phyloP scores from a whole-genome alignment of 2,329 filamentous ascomycete species.

The Emericellopsis cladophorae region DNA sequence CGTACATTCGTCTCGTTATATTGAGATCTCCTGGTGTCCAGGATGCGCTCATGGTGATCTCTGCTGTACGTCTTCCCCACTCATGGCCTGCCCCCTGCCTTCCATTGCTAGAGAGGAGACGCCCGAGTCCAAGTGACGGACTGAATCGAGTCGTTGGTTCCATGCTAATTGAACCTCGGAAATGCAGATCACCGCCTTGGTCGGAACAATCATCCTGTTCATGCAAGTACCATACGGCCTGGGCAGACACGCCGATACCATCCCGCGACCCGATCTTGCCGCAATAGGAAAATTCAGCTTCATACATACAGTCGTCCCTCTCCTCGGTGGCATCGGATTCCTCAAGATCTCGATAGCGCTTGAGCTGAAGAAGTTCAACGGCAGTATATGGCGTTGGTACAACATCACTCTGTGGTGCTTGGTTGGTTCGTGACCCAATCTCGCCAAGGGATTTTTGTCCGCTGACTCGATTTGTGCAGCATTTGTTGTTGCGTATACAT shows the following conservation, averaged over 20 bases:
- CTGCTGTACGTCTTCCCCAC: slow-evolving; percentile 9
- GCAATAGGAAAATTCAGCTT: slow-evolving; percentile 26
- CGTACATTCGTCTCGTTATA: slow-evolving; percentile 9
- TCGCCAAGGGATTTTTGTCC: not conserved
- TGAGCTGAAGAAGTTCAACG: slow-evolving; percentile 9
- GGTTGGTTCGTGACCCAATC: not conserved
- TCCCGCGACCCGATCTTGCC: slow-evolving; percentile 17
- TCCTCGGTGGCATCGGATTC: slow-evolving; percentile 9
- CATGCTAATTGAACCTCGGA: too few species aligned
- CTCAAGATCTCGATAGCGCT: slow-evolving; percentile 12
- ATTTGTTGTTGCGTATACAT: not conserved
- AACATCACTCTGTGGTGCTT: slow-evolving; percentile 1
- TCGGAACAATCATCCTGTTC: slow-evolving; percentile 21
- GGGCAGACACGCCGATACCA: slow-evolving; percentile 27
- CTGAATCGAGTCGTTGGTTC: too few species aligned
- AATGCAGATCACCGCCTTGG: slow-evolving; percentile 13
- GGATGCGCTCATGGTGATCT: slow-evolving; percentile 13
- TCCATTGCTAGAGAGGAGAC: not conserved
- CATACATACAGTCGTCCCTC: slow-evolving; percentile 30
- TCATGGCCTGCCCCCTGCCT: not conserved
- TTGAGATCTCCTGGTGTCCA: slow-evolving; percentile 12
- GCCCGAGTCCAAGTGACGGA: too few species aligned
- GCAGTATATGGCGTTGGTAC: slow-evolving; percentile 10
- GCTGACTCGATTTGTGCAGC: not conserved
- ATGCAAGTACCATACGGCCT: slow-evolving; percentile 29